Evolutionary conservation across 371 early-diverging fungal species (phyloP).

Genomic region (Sporodiniella umbellata): DNA sequence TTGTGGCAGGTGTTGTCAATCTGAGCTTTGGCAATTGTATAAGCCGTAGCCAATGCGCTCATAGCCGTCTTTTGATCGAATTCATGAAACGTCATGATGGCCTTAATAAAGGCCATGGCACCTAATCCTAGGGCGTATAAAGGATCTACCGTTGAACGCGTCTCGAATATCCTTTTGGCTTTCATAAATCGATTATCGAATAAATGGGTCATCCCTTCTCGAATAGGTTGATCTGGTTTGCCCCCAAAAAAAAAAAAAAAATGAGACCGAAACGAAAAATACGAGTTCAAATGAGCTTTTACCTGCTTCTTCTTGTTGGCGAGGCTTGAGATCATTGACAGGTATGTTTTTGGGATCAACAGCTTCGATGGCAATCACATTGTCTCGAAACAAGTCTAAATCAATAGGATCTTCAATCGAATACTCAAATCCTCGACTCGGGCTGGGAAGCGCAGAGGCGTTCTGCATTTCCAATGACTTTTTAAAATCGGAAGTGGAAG

Average conservation of each 20-base stretch:
- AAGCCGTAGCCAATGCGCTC: conserved; percentile 34
- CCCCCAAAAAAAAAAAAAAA: too few species aligned
- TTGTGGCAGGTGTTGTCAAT: conserved; percentile 32
- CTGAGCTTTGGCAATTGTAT: conserved; percentile 41
- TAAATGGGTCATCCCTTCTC: conserved; percentile 38
- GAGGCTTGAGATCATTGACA: conserved; percentile 44
- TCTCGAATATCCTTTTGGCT: conserved; percentile 40
- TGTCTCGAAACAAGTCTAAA: conserved; percentile 39
- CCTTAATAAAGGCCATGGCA: conserved; percentile 50
- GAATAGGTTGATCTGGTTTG: conserved; percentile 45
- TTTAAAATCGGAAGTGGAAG: background rate
- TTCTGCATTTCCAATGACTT: conserved; percentile 1
- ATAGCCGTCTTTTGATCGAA: conserved; percentile 34
- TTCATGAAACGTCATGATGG: conserved; percentile 35
- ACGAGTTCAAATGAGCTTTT: too few species aligned
- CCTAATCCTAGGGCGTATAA: conserved; percentile 46
- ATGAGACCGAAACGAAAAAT: too few species aligned
- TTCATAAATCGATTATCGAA: conserved; percentile 54
- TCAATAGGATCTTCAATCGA: conserved; percentile 39
- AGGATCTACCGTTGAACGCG: conserved; percentile 41
- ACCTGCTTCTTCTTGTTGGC: conserved; percentile 55
- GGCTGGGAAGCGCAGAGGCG: conserved; percentile 9
- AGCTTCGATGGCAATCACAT: conserved; percentile 33
- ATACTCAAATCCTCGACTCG: conserved; percentile 19
- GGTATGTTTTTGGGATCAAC: conserved; percentile 40